Base-by-base conservation (phyloP, 2,329 filamentous ascomycete species). In the Stagonosporopsis tanaceti region DNA sequence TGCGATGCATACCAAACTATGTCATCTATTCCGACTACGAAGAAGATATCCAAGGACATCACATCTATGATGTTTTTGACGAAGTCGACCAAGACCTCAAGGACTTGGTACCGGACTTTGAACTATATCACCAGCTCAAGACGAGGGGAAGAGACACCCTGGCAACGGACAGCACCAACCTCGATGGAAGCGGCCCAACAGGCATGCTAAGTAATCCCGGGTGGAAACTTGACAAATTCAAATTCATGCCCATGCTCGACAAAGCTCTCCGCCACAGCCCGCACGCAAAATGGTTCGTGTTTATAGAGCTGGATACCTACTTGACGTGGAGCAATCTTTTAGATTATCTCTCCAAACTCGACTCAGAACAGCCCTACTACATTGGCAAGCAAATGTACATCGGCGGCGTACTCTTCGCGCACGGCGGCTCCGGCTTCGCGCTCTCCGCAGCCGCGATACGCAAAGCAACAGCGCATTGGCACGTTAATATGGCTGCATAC, bases 221-320 rank as follows among this genome's bases (percentile, higher is more conserved):
- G 2, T 72, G 72, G 67, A 60, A 60, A 35, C 65, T 75, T 11
- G 74, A 75, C 46, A 72, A 69, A 35, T 76, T 67, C 58, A 75
- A 75, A 41, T 72, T 74, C 41, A 30, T 75, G 15, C 74, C 73
- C 11, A 67, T 73, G 57, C 45, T 75, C n/a, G 62, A 71, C 8
- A 59, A 65, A 25, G 66, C 71, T 4, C 53, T 71, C 9, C 51
- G 60, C 5, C 54, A 72, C 47, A 63, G 69, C 37, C 79, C 79
- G 1, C 67, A 82, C 25, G 80, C 80, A 27, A 83, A 83, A 50
- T 87, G 84, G 84, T 87, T 78, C 60, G 74, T 86, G 51, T 86
- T 86, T 68, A 79, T 85, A 57, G 84, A 87, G 64, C 78, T 81
- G 0, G 84, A 87, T 63, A 86, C 83, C 0, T 85, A 84, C 60